Percentiles rank a stretch among this genome's conserved stretches.
phyloP scores from a whole-genome alignment of 2,329 filamentous ascomycete species.

The Claviceps maximensis region DNA sequence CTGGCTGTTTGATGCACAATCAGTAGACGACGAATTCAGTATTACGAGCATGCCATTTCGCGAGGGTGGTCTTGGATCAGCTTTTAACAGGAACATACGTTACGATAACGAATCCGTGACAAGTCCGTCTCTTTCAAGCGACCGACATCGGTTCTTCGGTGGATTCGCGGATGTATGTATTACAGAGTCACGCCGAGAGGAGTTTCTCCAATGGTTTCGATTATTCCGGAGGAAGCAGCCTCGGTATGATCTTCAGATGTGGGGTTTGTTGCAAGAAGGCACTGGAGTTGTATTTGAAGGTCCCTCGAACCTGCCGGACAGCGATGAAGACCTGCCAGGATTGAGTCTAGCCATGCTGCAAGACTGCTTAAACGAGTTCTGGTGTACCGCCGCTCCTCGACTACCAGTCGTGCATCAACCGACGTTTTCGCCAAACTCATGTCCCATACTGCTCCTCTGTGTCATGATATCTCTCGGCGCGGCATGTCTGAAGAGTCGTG shows the following conservation, averaged over 20 bases:
- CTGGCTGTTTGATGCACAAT: constrained; percentile 38
- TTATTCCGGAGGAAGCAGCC: constrained; percentile 30
- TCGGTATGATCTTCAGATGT: constrained; percentile 22
- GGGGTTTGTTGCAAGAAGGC: constrained; percentile 22
- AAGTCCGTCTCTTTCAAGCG: constrained; percentile 32
- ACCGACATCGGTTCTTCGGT: constrained; percentile 8
- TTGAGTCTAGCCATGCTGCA: constrained; percentile 72
- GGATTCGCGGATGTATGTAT: constrained; percentile 31
- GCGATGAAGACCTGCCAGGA: constrained; percentile 28
- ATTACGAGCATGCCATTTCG: background rate
- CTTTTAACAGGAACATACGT: constrained; percentile 32
- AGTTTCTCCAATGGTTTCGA: constrained; percentile 30
- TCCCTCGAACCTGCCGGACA: constrained; percentile 2
- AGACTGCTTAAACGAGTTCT: constrained; percentile 75
- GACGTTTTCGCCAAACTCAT: constrained; percentile 71
- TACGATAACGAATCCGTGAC: constrained; percentile 35
- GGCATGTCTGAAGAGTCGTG: constrained; percentile 57
- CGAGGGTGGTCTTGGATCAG: constrained; percentile 34
- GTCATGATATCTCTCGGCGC: constrained; percentile 78
- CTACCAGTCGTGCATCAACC: constrained; percentile 80
- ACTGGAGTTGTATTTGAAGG: background rate
- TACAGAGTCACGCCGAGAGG: constrained; percentile 30
- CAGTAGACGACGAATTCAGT: constrained; percentile 27
- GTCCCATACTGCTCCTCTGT: constrained; percentile 62
- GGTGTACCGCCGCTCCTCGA: constrained; percentile 74